A percentile compares a stretch with the other conserved stretches of the same genome.
Conservation (phyloP, 2,329 filamentous ascomycete genomes). For the Ceratocystis diversiconidia region DNA sequence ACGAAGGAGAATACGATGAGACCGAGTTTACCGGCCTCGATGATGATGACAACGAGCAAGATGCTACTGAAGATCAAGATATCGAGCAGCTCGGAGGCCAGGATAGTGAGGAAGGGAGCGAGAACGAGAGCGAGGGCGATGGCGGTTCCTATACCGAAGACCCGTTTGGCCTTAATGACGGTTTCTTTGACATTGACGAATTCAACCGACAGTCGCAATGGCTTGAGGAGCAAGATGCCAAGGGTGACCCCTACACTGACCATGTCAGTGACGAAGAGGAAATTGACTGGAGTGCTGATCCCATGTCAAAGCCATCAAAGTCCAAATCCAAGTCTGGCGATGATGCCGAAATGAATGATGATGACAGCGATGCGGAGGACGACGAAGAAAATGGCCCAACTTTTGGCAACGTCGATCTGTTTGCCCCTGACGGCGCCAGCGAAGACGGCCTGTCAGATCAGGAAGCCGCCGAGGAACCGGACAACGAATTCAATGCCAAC, state of each 20-base stretch:
- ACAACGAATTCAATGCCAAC: slow-evolving; percentile 55
- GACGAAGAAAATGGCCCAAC: slow-evolving; percentile 68
- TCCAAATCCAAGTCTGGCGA: slow-evolving; percentile 26
- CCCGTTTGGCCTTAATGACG: slow-evolving; percentile 79
- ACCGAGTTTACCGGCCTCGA: slow-evolving; percentile 19
- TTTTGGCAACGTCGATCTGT: slow-evolving; percentile 64
- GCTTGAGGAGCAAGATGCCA: slow-evolving; percentile 72
- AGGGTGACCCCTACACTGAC: slow-evolving; percentile 60
- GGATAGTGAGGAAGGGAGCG: slow-evolving; percentile 25
- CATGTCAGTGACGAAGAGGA: slow-evolving; percentile 71
- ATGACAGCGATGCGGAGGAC: slow-evolving; percentile 40
- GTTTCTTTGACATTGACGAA: slow-evolving; percentile 93
- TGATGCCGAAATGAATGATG: slow-evolving; percentile 25
- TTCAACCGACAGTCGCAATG: slow-evolving; percentile 92
- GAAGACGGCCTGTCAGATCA: slow-evolving; percentile 38
- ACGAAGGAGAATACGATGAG: slow-evolving; percentile 8
- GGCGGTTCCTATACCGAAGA: slow-evolving; percentile 50
- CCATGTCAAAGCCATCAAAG: slow-evolving; percentile 35
- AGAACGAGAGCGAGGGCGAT: slow-evolving; percentile 32
- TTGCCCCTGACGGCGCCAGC: slow-evolving; percentile 55
- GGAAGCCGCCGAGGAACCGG: slow-evolving; percentile 39
- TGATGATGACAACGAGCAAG: slow-evolving; percentile 26
- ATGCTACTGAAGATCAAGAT: slow-evolving; percentile 21
- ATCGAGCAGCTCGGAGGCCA: slow-evolving; percentile 16
- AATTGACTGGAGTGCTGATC: slow-evolving; percentile 76